phyloP scores from a whole-genome alignment of 352 stramenopile genomes.

The Pythium grandisporangium region DNA sequence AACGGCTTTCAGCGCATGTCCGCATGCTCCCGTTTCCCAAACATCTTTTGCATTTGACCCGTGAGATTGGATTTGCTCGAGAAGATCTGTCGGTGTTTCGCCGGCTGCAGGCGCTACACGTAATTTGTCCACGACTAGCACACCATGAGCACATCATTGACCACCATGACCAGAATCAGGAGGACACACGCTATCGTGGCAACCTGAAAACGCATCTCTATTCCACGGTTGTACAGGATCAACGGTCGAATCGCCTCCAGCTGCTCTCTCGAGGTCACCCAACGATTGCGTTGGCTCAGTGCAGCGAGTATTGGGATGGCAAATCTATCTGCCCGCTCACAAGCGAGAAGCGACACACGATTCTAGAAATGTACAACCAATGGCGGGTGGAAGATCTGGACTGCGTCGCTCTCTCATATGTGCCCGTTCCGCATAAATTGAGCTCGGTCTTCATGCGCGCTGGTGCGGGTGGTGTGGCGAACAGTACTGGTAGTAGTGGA shows the following conservation, averaged over 20 bases:
- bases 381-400: constrained; percentile 83
- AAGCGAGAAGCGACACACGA: constrained; percentile 64
- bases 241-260: constrained; percentile 70
- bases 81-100: constrained; percentile 62
- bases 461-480: too few relatives aligned
- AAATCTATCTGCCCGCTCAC: constrained; percentile 82
- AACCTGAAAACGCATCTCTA: constrained; percentile 84
- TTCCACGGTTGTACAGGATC: constrained; percentile 78
- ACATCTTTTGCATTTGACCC: constrained; percentile 66
- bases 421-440: constrained; percentile 65
- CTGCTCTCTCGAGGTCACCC: constrained; percentile 71
- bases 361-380: constrained; percentile 86
- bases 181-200: constrained; percentile 73
- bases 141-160: constrained; percentile 80
- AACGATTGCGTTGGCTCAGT: constrained; percentile 61
- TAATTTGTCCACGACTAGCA: constrained; percentile 72
- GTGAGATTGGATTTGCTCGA: constrained; percentile 75
- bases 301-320: constrained; percentile 82
- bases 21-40: constrained; percentile 80
- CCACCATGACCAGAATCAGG: constrained; percentile 77
- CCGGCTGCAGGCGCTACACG: constrained; percentile 64
- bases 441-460: constrained; percentile 36
- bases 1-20: constrained; percentile 72
- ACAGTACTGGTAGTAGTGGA: too few relatives aligned
- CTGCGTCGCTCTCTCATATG: constrained; percentile 77